Percentiles rank a stretch among this genome's conserved stretches.
These are phyloP conservation scores for Neurospora sp. DNA, from an alignment of 495 filamentous ascomycete species.

Conservation along the genomic window DNA sequence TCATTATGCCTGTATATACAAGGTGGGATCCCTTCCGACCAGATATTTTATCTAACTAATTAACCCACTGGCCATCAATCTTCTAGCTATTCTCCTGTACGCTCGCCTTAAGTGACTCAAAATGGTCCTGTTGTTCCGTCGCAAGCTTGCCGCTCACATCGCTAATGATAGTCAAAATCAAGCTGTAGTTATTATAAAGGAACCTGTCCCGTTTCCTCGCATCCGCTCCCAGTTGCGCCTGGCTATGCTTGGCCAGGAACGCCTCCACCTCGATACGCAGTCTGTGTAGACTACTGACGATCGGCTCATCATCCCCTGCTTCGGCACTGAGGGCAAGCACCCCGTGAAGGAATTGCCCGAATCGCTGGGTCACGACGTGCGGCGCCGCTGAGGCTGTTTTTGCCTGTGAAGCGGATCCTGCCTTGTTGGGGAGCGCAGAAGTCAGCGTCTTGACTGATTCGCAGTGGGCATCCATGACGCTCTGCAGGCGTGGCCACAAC, in stretches of 20 bases:
- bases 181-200: conserved; percentile 85
- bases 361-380: conserved; percentile 82
- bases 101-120: conserved; percentile 46
- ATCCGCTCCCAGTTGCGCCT: conserved; percentile 55
- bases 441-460: conserved; percentile 63
- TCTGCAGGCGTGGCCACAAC: conserved; percentile 91
- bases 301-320: conserved; percentile 86
- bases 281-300: conserved; percentile 65
- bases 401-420: conserved; percentile 46
- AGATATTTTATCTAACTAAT: neutral
- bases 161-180: conserved; percentile 84
- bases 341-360: conserved; percentile 80
- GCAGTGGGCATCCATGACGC: conserved; percentile 85
- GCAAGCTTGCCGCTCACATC: conserved; percentile 75
- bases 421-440: conserved; percentile 35
- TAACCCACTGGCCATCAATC: neutral
- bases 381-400: conserved; percentile 69
- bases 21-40: neutral
- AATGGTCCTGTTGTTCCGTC: conserved; percentile 58
- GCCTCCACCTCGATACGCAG: conserved; percentile 68
- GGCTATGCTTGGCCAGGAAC: conserved; percentile 55
- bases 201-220: conserved; percentile 75
- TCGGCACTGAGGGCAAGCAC: conserved; percentile 74
- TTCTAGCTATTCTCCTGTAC: conserved; percentile 31
- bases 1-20: neutral